Evolutionary conservation across 805 yeast species (phyloP).

Genomic region (Candida odintsovae): DNA sequence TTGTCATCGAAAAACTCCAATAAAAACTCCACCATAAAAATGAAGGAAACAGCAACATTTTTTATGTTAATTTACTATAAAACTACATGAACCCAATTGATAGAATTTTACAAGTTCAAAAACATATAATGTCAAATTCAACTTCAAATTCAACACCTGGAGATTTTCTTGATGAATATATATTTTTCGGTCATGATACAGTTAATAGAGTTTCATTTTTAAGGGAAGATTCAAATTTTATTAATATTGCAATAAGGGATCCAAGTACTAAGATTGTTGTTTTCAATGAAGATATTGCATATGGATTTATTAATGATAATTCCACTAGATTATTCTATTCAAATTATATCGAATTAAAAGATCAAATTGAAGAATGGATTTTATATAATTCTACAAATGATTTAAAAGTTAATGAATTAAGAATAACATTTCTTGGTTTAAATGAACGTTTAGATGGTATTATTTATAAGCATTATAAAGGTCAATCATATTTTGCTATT

Average conservation of each 20-base stretch:
- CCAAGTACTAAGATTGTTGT: constrained; percentile 38
- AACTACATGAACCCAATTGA: background rate
- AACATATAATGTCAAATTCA: background rate
- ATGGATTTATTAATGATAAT: constrained; percentile 6
- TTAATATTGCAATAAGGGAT: constrained; percentile 34
- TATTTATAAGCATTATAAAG: constrained; percentile 43
- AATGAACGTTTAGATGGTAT: constrained; percentile 35
- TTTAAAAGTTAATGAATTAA: constrained; percentile 28
- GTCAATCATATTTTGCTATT: constrained; percentile 60
- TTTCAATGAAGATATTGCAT: constrained; percentile 24
- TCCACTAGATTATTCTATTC: constrained; percentile 5
- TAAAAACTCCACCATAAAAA: no score
- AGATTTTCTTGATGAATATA: constrained; percentile 6
- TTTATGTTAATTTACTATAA: no score
- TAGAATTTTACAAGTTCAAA: background rate
- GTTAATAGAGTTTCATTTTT: constrained; percentile 55
- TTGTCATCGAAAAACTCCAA: background rate
- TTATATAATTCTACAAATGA: constrained; percentile 6
- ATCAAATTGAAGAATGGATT: constrained; percentile 12
- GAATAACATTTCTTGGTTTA: constrained; percentile 43
- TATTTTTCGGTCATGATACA: constrained; percentile 43
- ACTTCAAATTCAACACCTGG: background rate
- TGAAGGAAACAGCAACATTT: no score
- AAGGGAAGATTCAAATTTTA: constrained; percentile 44
- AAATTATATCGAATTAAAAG: constrained; percentile 13